Evolutionary conservation across 768 basidiomycete genomes (phyloP).

Genomic region (Podaxis pistillaris): DNA sequence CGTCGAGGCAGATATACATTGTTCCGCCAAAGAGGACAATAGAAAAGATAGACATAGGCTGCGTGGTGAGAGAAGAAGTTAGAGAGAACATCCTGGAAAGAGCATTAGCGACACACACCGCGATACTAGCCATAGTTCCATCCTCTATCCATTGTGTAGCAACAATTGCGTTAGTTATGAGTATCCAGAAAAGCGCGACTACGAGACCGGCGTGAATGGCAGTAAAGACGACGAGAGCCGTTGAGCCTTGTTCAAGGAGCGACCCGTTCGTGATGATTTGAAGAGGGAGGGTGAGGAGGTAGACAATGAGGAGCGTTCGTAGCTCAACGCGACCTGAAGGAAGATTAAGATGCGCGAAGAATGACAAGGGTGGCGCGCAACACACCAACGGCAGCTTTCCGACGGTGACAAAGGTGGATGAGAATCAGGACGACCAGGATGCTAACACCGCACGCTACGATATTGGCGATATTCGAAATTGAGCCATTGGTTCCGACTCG

Average conservation of each 20-base stretch:
- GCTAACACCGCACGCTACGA: conserved; percentile 76
- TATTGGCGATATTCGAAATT: conserved; percentile 84
- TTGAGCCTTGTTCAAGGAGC: conserved; percentile 75
- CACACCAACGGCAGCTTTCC: conserved; percentile 84
- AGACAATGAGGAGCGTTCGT: conserved; percentile 60
- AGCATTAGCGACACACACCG: conserved; percentile 43
- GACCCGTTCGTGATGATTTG: conserved; percentile 83
- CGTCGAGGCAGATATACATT: conserved; percentile 83
- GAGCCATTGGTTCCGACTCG: conserved; percentile 55
- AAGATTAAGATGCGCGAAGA: neutral
- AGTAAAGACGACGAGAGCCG: conserved; percentile 62
- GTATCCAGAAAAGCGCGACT: conserved; percentile 74
- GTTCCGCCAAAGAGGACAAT: conserved; percentile 67
- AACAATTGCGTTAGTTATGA: conserved; percentile 74
- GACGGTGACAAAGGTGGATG: conserved; percentile 52
- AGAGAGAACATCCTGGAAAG: neutral
- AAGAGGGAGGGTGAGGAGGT: conserved; percentile 70
- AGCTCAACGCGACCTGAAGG: conserved; percentile 65
- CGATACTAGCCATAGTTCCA: conserved; percentile 69
- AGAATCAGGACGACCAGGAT: conserved; percentile 59
- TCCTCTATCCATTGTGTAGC: conserved; percentile 93
- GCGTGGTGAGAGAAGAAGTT: neutral
- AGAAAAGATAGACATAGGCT: conserved; percentile 65
- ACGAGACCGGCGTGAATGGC: conserved; percentile 81
- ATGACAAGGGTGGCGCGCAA: neutral